Evolutionary conservation across 2,329 filamentous ascomycete species (phyloP).

Genomic region (Colletotrichum cordylinicola): DNA sequence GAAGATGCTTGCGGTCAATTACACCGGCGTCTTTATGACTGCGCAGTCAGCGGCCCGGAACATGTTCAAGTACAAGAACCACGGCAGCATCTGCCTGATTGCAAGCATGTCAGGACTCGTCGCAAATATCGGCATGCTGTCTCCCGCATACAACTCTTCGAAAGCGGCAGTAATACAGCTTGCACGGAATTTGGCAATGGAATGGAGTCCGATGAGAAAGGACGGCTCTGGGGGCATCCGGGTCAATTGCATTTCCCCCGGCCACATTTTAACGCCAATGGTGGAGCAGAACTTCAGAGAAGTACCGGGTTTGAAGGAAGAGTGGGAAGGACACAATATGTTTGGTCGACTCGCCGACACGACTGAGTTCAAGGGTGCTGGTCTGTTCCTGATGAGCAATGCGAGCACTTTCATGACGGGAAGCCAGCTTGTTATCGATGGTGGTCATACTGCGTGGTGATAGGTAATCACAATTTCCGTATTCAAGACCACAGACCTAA

Average conservation of each 20-base stretch:
- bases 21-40: conserved; percentile 73
- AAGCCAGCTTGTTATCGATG: conserved; percentile 59
- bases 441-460: conserved; percentile 62
- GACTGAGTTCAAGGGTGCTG: conserved; percentile 65
- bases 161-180: conserved; percentile 72
- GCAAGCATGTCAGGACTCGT: conserved; percentile 61
- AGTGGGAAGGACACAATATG: conserved; percentile 79
- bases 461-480: background rate
- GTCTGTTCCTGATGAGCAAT: conserved; percentile 65
- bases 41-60: conserved; percentile 74
- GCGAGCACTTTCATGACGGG: conserved; percentile 71
- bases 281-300: conserved; percentile 73
- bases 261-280: conserved; percentile 68
- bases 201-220: conserved; percentile 58
- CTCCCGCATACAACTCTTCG: conserved; percentile 70
- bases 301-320: conserved; percentile 62
- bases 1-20: conserved; percentile 73
- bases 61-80: conserved; percentile 55
- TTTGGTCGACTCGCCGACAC: conserved; percentile 64
- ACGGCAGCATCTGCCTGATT: conserved; percentile 62
- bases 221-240: conserved; percentile 61
- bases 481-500: fast-evolving
- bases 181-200: conserved; percentile 64
- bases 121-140: conserved; percentile 66
- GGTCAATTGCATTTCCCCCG: conserved; percentile 49